phyloP scores from a whole-genome alignment of 116 monocot species.

The Posidonia oceanica region DNA sequence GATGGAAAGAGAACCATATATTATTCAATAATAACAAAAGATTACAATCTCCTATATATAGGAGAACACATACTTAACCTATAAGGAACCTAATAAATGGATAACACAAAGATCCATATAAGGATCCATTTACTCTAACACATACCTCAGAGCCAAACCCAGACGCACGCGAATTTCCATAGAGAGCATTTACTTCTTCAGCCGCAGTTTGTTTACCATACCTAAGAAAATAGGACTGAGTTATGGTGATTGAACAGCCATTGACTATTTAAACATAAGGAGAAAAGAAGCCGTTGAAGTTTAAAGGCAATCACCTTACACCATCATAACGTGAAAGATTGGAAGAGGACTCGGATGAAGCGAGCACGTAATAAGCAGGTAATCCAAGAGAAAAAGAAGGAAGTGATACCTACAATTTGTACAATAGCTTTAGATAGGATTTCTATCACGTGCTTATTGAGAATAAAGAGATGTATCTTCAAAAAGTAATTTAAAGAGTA shows the following conservation, averaged over 20 bases:
- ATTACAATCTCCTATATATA: too few species aligned
- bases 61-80: too few species aligned
- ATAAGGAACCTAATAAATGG: too few species aligned
- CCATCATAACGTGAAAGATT: slow-evolving; percentile 98
- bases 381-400: slow-evolving; percentile 93
- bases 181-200: slow-evolving; percentile 64
- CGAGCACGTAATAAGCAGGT: slow-evolving; percentile 95
- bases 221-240: slow-evolving; percentile 18
- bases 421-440: neutral
- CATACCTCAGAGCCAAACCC: slow-evolving; percentile 93
- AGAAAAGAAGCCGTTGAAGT: neutral
- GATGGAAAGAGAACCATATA: too few species aligned
- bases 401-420: slow-evolving; percentile 61
- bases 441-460: neutral
- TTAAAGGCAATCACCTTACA: slow-evolving; percentile 49
- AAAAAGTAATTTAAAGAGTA: too few species aligned
- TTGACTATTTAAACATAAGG: neutral
- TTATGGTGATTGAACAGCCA: neutral
- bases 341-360: slow-evolving; percentile 95
- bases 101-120: too few species aligned
- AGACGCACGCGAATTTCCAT: slow-evolving; percentile 77
- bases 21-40: too few species aligned
- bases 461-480: too few species aligned
- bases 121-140: too few species aligned
- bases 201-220: slow-evolving; percentile 73